Evolutionary conservation across 1,284 basidiomycete species (phyloP).

Genomic region (Pseudozyma sp.): DNA sequence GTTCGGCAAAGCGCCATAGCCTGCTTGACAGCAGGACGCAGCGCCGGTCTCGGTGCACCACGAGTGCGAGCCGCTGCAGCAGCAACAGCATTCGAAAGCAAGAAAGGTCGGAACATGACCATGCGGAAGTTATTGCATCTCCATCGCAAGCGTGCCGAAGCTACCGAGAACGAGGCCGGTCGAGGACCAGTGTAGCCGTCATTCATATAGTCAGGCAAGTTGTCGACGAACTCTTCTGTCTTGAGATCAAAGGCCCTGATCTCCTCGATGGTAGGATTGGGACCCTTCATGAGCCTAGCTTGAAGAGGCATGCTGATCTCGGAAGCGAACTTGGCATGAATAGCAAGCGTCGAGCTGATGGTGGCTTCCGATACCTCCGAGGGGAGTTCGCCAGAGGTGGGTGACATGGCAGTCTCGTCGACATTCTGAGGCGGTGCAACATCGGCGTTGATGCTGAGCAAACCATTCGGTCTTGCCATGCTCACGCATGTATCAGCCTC

Average conservation of each 20-base stretch:
- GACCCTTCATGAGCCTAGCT: constrained; percentile 36
- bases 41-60: constrained; percentile 30
- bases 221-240: constrained; percentile 48
- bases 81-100: constrained; percentile 46
- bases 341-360: constrained; percentile 43
- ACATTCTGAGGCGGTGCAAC: constrained; percentile 44
- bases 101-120: constrained; percentile 54
- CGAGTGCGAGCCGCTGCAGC: constrained; percentile 41
- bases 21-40: constrained; percentile 49
- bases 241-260: constrained; percentile 49
- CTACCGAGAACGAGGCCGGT: constrained; percentile 44
- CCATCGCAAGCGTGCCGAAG: constrained; percentile 47
- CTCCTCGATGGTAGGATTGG: constrained; percentile 50
- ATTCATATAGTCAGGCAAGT: constrained; percentile 44
- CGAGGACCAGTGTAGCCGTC: constrained; percentile 31
- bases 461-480: constrained; percentile 49
- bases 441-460: constrained; percentile 46
- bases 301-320: constrained; percentile 51
- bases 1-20: constrained; percentile 48
- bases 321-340: constrained; percentile 47
- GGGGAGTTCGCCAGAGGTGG: constrained; percentile 36
- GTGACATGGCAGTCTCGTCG: constrained; percentile 48
- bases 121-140: constrained; percentile 55
- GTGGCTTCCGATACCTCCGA: constrained; percentile 36
- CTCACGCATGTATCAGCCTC: constrained; percentile 52